Evolutionary conservation across 2,329 filamentous ascomycete genomes (phyloP), one percentile per base, ranked within the genome.

Genomic region (Diaporthe australafricana): DNA sequence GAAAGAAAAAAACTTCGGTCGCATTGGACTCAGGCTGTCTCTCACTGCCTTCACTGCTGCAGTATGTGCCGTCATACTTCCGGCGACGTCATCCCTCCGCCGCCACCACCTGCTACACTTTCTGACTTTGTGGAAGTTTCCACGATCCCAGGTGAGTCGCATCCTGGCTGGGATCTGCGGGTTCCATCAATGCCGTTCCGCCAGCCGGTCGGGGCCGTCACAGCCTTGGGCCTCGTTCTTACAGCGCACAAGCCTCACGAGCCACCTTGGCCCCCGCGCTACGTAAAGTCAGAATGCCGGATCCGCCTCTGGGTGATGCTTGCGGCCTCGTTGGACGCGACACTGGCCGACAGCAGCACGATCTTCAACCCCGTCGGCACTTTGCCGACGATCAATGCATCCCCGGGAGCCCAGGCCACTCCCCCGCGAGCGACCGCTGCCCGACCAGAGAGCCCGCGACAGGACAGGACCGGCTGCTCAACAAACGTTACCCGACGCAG

Each of bases 171-270:
- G 60, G 60, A 63, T 63, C 60, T 35, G 16, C 60, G n/a, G 20
- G 27, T 63, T 35, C 60, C 60, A 63, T 63, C 60, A 63, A 63
- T 63, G 60, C 60, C 60, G 60, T 48, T 30, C 60, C 60, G 60
- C 22, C 60, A 63, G n/a, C 60, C 60, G 60, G 60, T 63, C 60
- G 60, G 42, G 42, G 17, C 60, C 42, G 60, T 63, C 60, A 30
- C 40, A 47, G 42, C 57, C 57, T 32, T 63, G 57, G 57, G 42
- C 57, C 57, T 48, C 42, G 42, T 48, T 48, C 32, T 35, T 35
- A 27, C 57, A 63, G 57, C 57, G 57, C 57, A 63, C 57, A 63
- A 63, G 57, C 42, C 57, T 48, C 57, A 48, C 20, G 57, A 35
- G 57, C 57, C 20, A 63, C 11, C 57, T 63, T 63, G 27, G 27